Percentiles rank a stretch among this genome's conserved stretches.
Conservation (phyloP, 2,329 filamentous ascomycete genomes). For the Nothophaeocryptopus gaeumannii region DNA sequence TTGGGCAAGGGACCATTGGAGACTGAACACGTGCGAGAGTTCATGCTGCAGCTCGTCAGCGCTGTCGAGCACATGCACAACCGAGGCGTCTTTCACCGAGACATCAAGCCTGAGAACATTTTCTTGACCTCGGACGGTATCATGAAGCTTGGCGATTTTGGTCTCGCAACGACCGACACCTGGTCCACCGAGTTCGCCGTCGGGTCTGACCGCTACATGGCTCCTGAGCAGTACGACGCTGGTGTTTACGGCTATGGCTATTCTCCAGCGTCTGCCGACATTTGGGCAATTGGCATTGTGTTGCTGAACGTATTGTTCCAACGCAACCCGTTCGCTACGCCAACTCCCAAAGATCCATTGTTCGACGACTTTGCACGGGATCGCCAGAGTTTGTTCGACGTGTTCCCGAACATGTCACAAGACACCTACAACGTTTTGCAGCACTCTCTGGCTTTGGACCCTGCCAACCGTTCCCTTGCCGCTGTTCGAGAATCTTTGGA, state of each 20-base stretch:
- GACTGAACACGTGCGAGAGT: conserved; percentile 93
- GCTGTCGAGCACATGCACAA: conserved; percentile 87
- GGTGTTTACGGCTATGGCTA: conserved; percentile 70
- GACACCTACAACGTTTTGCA: conserved; percentile 94
- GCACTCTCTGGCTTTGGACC: conserved; percentile 87
- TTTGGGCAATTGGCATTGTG: conserved; percentile 97
- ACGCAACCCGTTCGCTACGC: conserved; percentile 90
- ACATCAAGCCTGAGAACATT: conserved; percentile 99
- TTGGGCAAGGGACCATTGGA: conserved; percentile 82
- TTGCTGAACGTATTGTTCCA: conserved; percentile 95
- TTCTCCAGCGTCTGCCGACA: conserved; percentile 86
- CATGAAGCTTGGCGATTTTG: conserved; percentile 97
- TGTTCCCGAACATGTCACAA: conserved; percentile 97
- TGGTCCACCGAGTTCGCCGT: conserved; percentile 94
- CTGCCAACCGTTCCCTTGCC: conserved; percentile 77
- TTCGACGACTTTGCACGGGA: conserved; percentile 92
- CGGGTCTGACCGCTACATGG: conserved; percentile 98
- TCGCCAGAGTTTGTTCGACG: conserved; percentile 93
- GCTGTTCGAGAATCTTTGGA: conserved; percentile 75
- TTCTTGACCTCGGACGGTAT: conserved; percentile 81
- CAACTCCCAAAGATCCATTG: conserved; percentile 83
- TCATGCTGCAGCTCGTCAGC: conserved; percentile 92
- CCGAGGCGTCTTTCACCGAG: conserved; percentile 89
- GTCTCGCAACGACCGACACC: conserved; percentile 80
- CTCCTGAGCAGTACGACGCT: conserved; percentile 94